Base-by-base conservation (phyloP, 2,329 filamentous ascomycete genomes). In the Eutypella sp. region DNA sequence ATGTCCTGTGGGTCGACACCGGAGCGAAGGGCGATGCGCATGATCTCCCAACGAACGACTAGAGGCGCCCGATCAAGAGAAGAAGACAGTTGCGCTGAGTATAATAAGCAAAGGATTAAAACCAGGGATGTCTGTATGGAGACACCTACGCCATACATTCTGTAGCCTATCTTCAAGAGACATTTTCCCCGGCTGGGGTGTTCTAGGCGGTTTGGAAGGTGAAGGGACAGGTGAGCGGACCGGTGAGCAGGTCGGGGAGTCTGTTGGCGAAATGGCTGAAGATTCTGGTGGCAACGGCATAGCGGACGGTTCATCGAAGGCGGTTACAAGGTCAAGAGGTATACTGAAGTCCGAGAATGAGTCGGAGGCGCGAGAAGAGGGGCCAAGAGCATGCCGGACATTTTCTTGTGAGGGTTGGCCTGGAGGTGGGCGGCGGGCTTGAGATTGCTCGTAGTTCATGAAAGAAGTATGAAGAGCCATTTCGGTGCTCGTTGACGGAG, bases 31-130 rank as follows among this genome's bases (percentile, higher is more conserved):
- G 72, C 70, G 16, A 74, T 67, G 10, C 78, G 68, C 0, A 71
- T 68, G 0, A 78, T 56, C 46, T 81, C 78, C 78, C 77, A 81
- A 4, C 70, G 54, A 5, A 80, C 64, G 2, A 69, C 67, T 3
- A 80, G 62, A 0, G 77, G 74, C 0, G 73, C 75, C 1, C 63
- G 42, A 3, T 67, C 64, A 4, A 78, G 60, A 43, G 65, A 66
- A 0, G 48, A 42, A 0, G 73, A 72, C 7, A 72, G 66, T 16
- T 40, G 34, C 47, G 58, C 59, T 63, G 15, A 37, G 11, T 11
- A 37, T 8, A 6, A 19, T 37, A 16, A 37, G 18, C 20, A 11
- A 5, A 11, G n/a, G 18, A 19, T 19, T 19, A 18, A 19, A 37
- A 11, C n/a, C 20, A n/a, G 10, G n/a, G 20, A n/a, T 37, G 34